Percentiles rank a stretch among this genome's conserved stretches.
Evolutionary conservation across 495 filamentous ascomycete species (phyloP).

Genomic region (Neurospora discreta): DNA sequence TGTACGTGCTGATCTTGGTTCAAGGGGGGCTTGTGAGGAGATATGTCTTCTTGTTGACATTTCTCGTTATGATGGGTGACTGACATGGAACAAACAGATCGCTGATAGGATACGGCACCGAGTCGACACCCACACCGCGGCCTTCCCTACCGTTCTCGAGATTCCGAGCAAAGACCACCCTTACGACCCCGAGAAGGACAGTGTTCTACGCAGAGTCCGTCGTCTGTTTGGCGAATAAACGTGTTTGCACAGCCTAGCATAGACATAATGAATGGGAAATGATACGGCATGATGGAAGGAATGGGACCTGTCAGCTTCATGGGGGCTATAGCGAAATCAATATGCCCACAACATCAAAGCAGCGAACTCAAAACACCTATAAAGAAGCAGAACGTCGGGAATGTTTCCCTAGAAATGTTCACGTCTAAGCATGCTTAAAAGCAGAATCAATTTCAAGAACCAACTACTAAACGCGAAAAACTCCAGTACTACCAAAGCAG

Average conservation of each 20-base stretch:
- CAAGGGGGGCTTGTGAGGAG: not conserved
- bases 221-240: constrained; percentile 82
- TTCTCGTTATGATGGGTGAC: too few relatives aligned
- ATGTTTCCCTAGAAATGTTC: not conserved
- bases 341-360: not conserved
- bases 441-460: not conserved
- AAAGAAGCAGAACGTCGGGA: not conserved
- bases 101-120: constrained; percentile 86
- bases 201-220: constrained; percentile 81
- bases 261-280: not conserved
- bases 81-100: constrained; percentile 40
- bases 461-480: not conserved
- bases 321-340: not conserved
- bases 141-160: constrained; percentile 73
- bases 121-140: constrained; percentile 61
- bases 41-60: too few relatives aligned
- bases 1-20: constrained; percentile 38
- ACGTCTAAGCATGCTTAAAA: not conserved
- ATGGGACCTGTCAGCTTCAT: not conserved
- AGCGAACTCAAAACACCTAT: not conserved
- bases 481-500: not conserved
- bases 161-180: constrained; percentile 99
- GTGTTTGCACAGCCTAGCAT: not conserved
- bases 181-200: constrained; percentile 98
- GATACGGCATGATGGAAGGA: not conserved